Evolutionary conservation across 495 filamentous ascomycete genomes (phyloP), one percentile per base, ranked within the genome.

Genomic region (Aspergillus indologenus): DNA sequence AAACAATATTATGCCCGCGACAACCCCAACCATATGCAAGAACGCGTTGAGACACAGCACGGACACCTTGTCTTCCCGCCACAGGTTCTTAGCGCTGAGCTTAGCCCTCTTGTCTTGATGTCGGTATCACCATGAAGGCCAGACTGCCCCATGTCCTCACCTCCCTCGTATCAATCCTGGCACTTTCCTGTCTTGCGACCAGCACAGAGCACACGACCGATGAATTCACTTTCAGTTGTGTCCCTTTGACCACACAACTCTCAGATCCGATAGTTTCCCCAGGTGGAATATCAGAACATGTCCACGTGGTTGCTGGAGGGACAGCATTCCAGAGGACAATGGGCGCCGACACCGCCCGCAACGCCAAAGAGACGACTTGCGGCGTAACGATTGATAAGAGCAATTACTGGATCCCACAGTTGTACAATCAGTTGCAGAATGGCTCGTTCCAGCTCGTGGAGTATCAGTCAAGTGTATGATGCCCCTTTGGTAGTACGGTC

Each of bases 371-470:
- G 65, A 88, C 87, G 51, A 85, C 85, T 9, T 85, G 88, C 62
- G 78, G 75, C 18, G 76, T 87, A 62, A 83, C 79, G 64, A 79
- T 81, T 55, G 90, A 93, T 70, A 75, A 84, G 63, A 88, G 84
- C 64, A 86, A 85, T 72, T 92, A 93, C 73, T 93, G 90, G 90
- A 80, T 86, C 57, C 89, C 89, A 2, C 73, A 73, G 47, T 75
- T 92, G n/a, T 91, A 85, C 71, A 89, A 84, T 73, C 74, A 79
- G 22, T 76, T 78, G 34, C 70, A 79, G 61, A 85, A 86, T 61
- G 83, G 83, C 9, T 75, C 74, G 29, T 87, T 93, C 45, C 61
- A 66, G 60, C 18, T 65, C 22, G 40, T 65, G 34, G 57, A 67
- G 53, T 53, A 60, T 56, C 47, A 59, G 21, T 48, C 23, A 15